Conservation (phyloP, 2,329 filamentous ascomycete species). For the Aspergillus uvarum region DNA sequence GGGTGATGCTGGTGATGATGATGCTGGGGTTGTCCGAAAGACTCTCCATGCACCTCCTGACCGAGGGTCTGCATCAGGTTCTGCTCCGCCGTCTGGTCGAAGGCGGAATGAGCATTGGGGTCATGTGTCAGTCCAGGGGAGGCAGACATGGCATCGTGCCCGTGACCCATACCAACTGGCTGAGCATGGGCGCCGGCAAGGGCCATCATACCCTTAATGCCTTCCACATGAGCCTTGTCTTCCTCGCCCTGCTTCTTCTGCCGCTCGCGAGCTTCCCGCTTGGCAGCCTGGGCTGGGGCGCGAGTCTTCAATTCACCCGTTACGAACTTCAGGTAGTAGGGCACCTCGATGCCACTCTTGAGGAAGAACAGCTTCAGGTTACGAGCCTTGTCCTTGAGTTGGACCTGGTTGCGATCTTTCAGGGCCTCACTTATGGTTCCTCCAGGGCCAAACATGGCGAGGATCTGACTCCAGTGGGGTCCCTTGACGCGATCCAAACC, state of each 20-base stretch:
- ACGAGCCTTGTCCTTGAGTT: slow-evolving; percentile 86
- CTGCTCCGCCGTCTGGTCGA: slow-evolving; percentile 44
- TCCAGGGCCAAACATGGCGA: slow-evolving; percentile 76
- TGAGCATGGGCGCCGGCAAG: slow-evolving; percentile 44
- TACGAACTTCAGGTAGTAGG: slow-evolving; percentile 81
- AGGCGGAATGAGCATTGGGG: slow-evolving; percentile 30
- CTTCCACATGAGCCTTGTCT: slow-evolving; percentile 50
- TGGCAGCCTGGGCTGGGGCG: slow-evolving; percentile 63
- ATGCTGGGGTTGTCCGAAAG: slow-evolving; percentile 34
- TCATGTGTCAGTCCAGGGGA: slow-evolving; percentile 37
- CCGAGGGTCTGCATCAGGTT: slow-evolving; percentile 46
- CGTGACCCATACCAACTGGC: slow-evolving; percentile 28
- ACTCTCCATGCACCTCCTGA: slow-evolving; percentile 43
- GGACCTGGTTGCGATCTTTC: slow-evolving; percentile 86
- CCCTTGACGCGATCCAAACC: slow-evolving; percentile 86
- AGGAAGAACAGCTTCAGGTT: slow-evolving; percentile 90
- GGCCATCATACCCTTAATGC: slow-evolving; percentile 49
- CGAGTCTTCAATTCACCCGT: slow-evolving; percentile 87
- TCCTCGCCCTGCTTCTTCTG: slow-evolving; percentile 48
- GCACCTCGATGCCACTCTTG: slow-evolving; percentile 88
- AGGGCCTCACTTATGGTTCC: slow-evolving; percentile 79
- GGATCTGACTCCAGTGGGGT: slow-evolving; percentile 89
- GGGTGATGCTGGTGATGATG: slow-evolving; percentile 32
- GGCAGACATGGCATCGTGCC: slow-evolving; percentile 40
- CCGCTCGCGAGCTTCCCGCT: slow-evolving; percentile 49